Evolutionary conservation across 1,284 basidiomycete genomes (phyloP), one percentile per base, ranked within the genome.

Genomic region (Ganoderma meredithae): DNA sequence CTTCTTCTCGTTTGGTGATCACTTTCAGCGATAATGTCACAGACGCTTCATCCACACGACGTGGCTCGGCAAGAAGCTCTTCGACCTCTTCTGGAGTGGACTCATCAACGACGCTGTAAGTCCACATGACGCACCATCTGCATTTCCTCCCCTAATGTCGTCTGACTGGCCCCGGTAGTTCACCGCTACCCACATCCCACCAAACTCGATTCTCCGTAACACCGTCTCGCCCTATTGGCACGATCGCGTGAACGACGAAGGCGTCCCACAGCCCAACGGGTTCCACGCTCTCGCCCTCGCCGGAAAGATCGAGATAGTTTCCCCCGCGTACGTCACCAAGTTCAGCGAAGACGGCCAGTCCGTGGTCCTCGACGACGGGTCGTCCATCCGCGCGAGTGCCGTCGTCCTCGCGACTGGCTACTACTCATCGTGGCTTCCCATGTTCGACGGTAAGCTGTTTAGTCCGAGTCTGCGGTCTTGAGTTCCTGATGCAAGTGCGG

Each of bases 361-460:
- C 0, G 66, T 89, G 5, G 27, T 80, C 0, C 77, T 88, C 22
- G 76, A 73, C 33, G 78, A 86, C 67, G 85, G 84, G 0, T 70
- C 76, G 55, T 71, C 69, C 2, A 61, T 88, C 10, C 43, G 41
- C 6, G 84, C 86, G 5, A 79, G 84, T 56, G 83, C 82, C 1
- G 80, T 90, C 3, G 75, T 90, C 1, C 81, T 90, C 0, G 85
- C 82, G 0, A 89, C 89, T 19, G 88, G 89, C 1, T 90, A 85
- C 72, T 72, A 74, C 36, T 87, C 85, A 4, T 88, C 86, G 0
- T 89, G 87, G 88, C 89, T 62, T 81, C 84, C 71, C 3, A 58
- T 58, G 55, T 58, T 58, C 17, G 55, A 39, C 31, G 55, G 55
- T 58, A 39, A 19, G 52, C 13, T 8, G 10, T 13, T 10, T 36